Base-by-base conservation (phyloP, 192 early-diverging fungal species). In the Chytriomyces confervae region DNA sequence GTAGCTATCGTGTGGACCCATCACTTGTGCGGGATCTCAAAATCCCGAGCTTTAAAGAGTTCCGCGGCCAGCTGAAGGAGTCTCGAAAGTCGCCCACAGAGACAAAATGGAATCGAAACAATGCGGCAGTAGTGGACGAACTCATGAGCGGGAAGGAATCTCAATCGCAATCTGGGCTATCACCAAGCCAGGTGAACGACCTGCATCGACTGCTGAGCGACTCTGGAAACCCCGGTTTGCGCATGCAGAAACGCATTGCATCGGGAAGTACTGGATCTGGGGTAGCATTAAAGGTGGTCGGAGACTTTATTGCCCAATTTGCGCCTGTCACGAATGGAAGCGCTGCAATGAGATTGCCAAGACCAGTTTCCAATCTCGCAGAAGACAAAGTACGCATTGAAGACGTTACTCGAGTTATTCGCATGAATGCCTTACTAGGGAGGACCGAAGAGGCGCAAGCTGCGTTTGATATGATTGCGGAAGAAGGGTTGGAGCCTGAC, bases 381-480 rank as follows among this genome's bases (percentile, higher is more conserved):
- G 20, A 57, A n/a, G 53, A 61, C 50, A 71, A 72, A 44, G 66
- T 72, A 43, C 20, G 43, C 11, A 20, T 84, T 18, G 69, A n/a
- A 20, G 62, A 72, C 24, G 29, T 86, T 53, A 79, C 77, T 7
- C 48, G 77, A 29, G 66, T 87, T 23, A 85, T 87, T 49, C 80
- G 81, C 16, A 65, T 82, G 49, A 95, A 95, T 81, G 87, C 89
- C 16, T 51, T 92, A 23, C 82, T 87, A 4, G 81, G 84, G 44
- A 80, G 90, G 16, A 84, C 87, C n/a, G 83, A 77, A 0, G 88
- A 92, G 75, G 92, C 93, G 0, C 85, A 89, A 68, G 80, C 79
- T 44, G 89, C 93, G 16, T 92, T 89, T 72, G 85, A 91, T 13
- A 71, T 86, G 57, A 89, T 94, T 80, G 84, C 89, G 61, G 83